These are phyloP conservation scores for Sonneratia caseolaris DNA, from an alignment of 345 rosid genomes.

Conservation along the genomic window DNA sequence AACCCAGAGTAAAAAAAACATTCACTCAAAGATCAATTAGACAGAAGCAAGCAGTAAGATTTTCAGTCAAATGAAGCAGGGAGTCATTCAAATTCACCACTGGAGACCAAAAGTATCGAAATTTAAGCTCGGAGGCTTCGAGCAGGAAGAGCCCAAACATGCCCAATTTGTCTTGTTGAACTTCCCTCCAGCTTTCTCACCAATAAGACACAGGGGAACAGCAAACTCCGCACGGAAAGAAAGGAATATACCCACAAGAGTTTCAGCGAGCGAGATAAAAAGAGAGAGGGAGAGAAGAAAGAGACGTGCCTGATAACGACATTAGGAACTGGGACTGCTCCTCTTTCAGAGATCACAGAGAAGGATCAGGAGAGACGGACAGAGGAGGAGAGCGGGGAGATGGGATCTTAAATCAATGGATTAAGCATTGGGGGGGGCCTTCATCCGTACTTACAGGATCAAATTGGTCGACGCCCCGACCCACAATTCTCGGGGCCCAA, in stretches of 20 bases:
- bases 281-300: conserved; percentile 2
- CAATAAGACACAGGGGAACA: conserved; percentile 1
- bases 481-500: no score
- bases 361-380: no score
- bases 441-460: no score
- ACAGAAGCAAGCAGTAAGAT: neutral
- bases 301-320: conserved; percentile 2
- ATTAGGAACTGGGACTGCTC: neutral
- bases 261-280: neutral
- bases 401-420: no score
- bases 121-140: neutral
- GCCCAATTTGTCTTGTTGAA: neutral
- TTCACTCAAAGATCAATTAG: neutral
- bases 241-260: neutral
- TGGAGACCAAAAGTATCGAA: neutral
- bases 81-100: neutral
- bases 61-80: neutral
- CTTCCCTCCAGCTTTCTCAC: neutral
- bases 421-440: no score
- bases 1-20: neutral
- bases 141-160: neutral
- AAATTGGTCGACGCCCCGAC: no score
- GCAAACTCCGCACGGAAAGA: conserved; percentile 3
- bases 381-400: no score
- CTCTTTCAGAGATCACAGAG: no score